These are phyloP conservation scores for Solanum chiquidenum DNA, from an alignment of 257 asterid genomes.

Conservation along the genomic window DNA sequence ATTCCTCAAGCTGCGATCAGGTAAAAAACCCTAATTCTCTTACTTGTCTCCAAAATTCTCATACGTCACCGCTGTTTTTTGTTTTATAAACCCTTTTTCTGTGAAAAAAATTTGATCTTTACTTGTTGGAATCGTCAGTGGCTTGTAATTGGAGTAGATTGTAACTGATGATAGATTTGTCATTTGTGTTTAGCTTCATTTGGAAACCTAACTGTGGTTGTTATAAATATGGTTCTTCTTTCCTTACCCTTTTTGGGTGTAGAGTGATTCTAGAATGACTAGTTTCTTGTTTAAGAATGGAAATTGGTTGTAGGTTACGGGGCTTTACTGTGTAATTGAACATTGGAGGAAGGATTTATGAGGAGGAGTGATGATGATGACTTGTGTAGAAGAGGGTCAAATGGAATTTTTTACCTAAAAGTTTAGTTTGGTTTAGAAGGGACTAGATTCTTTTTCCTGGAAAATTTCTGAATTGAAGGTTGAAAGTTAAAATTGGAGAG, in stretches of 20 bases:
- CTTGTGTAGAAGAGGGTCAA: not conserved
- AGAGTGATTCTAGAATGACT: not conserved
- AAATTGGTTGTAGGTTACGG: not conserved
- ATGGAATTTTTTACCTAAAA: not conserved
- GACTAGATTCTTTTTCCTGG: not conserved
- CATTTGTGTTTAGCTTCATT: not conserved
- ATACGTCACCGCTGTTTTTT: not conserved
- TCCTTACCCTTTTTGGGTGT: not conserved
- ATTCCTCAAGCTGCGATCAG: not conserved
- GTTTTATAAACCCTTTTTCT: not conserved
- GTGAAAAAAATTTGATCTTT: not conserved
- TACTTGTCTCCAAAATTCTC: not conserved
- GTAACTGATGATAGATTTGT: not conserved
- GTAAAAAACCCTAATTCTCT: conserved; percentile 4
- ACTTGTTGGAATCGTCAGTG: not conserved
- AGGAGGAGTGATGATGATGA: not conserved
- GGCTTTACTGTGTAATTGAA: not conserved
- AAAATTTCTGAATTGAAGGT: not conserved
- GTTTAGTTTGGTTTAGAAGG: not conserved
- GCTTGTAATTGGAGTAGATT: not conserved
- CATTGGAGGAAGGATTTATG: not conserved
- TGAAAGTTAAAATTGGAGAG: not conserved
- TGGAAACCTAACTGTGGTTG: not conserved
- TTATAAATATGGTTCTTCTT: not conserved
- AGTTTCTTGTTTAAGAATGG: not conserved